Conservation (phyloP, 306 rosid genomes). For the Luffa acutangula region DNA sequence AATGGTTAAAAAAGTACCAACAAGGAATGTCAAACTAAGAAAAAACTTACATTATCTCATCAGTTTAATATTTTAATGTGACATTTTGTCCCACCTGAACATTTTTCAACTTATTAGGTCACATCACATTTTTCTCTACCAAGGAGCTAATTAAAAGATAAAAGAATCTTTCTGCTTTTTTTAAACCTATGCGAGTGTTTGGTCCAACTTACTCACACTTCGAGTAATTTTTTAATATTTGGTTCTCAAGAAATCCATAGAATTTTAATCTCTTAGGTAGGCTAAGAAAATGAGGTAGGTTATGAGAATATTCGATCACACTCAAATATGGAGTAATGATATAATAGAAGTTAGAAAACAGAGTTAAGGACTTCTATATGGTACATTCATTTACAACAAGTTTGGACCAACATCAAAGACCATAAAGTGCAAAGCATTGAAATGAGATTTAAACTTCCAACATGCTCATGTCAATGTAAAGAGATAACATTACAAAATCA, state of each 20-base stretch:
- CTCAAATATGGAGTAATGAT: neutral
- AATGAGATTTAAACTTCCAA: neutral
- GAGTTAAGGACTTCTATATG: neutral
- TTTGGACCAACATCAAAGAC: neutral
- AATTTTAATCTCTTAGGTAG: neutral
- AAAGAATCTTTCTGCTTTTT: neutral
- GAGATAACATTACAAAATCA: neutral
- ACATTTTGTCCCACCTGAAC: neutral
- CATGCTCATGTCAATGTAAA: neutral
- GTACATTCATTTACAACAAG: neutral
- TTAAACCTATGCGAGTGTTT: neutral
- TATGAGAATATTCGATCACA: neutral
- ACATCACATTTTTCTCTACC: neutral
- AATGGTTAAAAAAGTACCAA: neutral
- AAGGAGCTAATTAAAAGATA: neutral
- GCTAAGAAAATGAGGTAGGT: neutral
- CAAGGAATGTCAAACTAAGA: neutral
- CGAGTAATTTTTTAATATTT: neutral
- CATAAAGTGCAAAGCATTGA: neutral
- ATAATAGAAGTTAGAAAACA: neutral
- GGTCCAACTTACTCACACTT: neutral
- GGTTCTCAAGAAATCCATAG: neutral
- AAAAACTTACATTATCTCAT: neutral
- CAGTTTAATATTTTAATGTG: neutral
- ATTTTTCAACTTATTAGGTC: neutral